phyloP scores from a whole-genome alignment of 2,329 filamentous ascomycete species.

The Microascus cirrosus region DNA sequence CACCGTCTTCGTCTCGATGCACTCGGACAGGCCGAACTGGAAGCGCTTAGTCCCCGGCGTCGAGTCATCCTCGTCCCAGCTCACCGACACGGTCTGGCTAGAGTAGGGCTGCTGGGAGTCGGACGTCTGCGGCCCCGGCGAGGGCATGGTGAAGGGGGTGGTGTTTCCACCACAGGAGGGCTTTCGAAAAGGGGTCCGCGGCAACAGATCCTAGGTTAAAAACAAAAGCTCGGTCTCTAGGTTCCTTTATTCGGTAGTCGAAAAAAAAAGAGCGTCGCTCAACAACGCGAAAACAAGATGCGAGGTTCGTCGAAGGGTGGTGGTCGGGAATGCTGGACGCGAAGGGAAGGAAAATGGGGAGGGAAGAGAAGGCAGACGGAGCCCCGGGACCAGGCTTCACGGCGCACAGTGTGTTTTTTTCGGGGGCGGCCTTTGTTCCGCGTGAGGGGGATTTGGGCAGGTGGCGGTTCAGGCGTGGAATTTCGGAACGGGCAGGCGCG shows the following conservation, averaged over 20 bases:
- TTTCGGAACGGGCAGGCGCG: background rate
- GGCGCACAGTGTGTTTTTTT: conserved; percentile 1
- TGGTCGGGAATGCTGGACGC: conserved; percentile 1
- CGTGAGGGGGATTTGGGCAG: background rate
- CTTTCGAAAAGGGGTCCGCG: background rate
- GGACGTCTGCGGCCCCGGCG: conserved; percentile 14
- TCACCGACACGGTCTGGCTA: conserved; percentile 33
- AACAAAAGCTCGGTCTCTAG: background rate
- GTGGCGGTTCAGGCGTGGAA: background rate
- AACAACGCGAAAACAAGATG: conserved; percentile 2
- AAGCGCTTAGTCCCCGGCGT: conserved; percentile 23
- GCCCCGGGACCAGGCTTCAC: background rate
- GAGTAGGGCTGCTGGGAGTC: conserved; percentile 20
- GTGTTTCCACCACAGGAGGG: background rate
- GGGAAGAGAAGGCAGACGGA: background rate
- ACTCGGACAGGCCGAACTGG: conserved; percentile 51
- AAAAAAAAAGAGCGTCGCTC: background rate
- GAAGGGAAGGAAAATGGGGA: conserved; percentile 4
- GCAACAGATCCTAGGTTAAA: background rate
- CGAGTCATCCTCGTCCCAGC: conserved; percentile 29
- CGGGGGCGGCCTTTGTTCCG: background rate
- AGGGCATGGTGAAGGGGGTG: conserved; percentile 22
- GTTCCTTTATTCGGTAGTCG: background rate
- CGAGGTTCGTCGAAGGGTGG: background rate
- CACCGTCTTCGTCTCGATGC: conserved; percentile 59